Base-by-base conservation (phyloP, 148 eudicot species). In the Salicornia ramosissima region DNA sequence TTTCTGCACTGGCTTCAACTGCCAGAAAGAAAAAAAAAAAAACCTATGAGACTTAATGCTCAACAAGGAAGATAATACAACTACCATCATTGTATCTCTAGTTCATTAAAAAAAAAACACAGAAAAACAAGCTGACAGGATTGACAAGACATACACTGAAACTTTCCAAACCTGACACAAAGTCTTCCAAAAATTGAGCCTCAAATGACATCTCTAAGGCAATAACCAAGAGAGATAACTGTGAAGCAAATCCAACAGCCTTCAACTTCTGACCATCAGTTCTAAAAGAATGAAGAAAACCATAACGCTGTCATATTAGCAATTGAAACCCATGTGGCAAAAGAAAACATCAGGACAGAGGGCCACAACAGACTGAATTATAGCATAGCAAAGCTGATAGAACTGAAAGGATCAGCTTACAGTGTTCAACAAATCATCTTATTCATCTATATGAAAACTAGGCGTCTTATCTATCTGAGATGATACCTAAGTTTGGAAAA, bases 161-260 rank as follows among this genome's bases (percentile, higher is more conserved):
- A 78, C 40, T 52, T 56, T 68, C 66, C 83, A 55, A 77, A 93
- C 96, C 98, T 86, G 96, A 88, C 68, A 93, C 94, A 86, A 85
- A 88, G 74, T 92, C 98, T 81, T 92, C 98, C 79, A 92, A 66
- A 82, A 88, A 92, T 57, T 88, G 85, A 76, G 96, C 98, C 30
- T 78, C 84, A 72, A 85, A 84, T 19, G 98, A 92, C 79, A 72
- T 77, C 73, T 81, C 83, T 65, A 88, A 73, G 57, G 96, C 94
- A 60, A 83, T 79, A 72, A 90, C 83, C 77, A 92, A 82, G 74
- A 88, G 90, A 74, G 73, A 78, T 68, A 92, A 79, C 77, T 92
- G 98, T 63, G 98, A 92, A 69, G 96, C 96, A 86, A 90, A 92
- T 74, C 91, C 94, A 80, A 85, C 78, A n/a, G 77, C 73, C 67